These are phyloP conservation scores for carrot (Daucus carota) DNA, from an alignment of 129 eudicot species.

Conservation along the genomic window DNA sequence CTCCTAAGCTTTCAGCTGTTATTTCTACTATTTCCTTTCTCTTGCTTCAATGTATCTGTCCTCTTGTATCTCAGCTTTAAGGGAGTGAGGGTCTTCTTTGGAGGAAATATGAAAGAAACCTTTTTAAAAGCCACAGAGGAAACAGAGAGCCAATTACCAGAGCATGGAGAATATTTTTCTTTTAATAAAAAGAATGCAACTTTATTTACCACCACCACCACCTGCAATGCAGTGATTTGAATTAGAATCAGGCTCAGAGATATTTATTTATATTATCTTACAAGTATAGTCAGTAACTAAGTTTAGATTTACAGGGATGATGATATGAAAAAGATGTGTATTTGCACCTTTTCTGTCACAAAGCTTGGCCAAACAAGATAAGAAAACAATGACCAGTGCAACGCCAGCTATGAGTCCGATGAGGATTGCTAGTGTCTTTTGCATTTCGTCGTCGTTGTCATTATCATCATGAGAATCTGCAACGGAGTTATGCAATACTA, in stretches of 20 bases:
- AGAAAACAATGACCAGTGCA: slow-evolving; percentile 51
- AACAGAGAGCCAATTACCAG: slow-evolving; percentile 24
- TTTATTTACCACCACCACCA: slow-evolving; percentile 38
- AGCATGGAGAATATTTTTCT: slow-evolving; percentile 22
- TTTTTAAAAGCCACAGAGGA: slow-evolving; percentile 24
- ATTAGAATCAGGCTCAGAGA: background rate
- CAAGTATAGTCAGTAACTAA: background rate
- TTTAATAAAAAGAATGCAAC: background rate
- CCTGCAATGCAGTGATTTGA: slow-evolving; percentile 26
- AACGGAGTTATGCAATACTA: background rate
- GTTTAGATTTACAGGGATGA: background rate
- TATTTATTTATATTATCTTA: background rate
- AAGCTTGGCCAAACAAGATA: slow-evolving; percentile 42
- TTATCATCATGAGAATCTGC: slow-evolving; percentile 28
- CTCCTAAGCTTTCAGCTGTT: slow-evolving; percentile 31
- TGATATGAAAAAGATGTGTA: background rate
- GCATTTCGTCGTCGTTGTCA: slow-evolving; percentile 41
- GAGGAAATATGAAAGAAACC: slow-evolving; percentile 23
- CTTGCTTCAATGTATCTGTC: slow-evolving; percentile 45
- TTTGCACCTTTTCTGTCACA: slow-evolving; percentile 45
- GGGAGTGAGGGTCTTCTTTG: slow-evolving; percentile 19
- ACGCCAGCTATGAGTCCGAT: slow-evolving; percentile 73
- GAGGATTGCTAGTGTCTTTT: slow-evolving; percentile 65
- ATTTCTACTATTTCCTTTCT: slow-evolving; percentile 36
- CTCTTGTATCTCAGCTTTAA: slow-evolving; percentile 20